Evolutionary conservation across 2,329 filamentous ascomycete genomes (phyloP).

Genomic region (Pseudocercospora eumusae): DNA sequence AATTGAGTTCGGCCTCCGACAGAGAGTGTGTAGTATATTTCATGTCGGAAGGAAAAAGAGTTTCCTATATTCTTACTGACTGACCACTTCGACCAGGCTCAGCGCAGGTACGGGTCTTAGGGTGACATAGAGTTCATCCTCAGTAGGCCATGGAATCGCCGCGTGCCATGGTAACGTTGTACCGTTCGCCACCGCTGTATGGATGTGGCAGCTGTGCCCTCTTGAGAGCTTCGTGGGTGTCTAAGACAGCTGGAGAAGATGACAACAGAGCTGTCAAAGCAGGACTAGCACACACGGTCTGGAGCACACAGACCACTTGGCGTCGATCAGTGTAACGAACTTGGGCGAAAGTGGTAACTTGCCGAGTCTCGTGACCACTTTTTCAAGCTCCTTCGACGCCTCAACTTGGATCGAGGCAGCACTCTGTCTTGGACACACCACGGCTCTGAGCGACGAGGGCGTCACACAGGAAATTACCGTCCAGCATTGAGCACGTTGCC

Average conservation of each 20-base stretch:
- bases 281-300: slow-evolving; percentile 1
- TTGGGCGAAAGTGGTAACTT: slow-evolving; percentile 4
- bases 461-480: background rate
- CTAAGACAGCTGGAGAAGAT: background rate
- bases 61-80: slow-evolving; percentile 13
- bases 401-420: background rate
- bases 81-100: slow-evolving; percentile 6
- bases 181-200: slow-evolving; percentile 13
- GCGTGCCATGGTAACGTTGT: slow-evolving; percentile 22
- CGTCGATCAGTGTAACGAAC: background rate
- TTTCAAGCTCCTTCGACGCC: background rate
- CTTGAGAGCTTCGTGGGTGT: background rate
- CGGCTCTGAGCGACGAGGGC: slow-evolving; percentile 7
- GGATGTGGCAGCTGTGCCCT: background rate
- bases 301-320: background rate
- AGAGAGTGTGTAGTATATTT: background rate
- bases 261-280: slow-evolving; percentile 2
- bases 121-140: slow-evolving; percentile 10
- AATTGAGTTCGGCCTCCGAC: slow-evolving; percentile 7
- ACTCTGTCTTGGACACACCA: slow-evolving; percentile 10
- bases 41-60: slow-evolving; percentile 8
- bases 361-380: background rate
- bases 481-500: background rate
- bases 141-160: slow-evolving; percentile 8
- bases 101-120: background rate